A percentile compares a stretch with the other conserved stretches of the same genome.
These are phyloP conservation scores for Trichosanthes truncata DNA, from an alignment of 306 rosid genomes.

Conservation along the genomic window DNA sequence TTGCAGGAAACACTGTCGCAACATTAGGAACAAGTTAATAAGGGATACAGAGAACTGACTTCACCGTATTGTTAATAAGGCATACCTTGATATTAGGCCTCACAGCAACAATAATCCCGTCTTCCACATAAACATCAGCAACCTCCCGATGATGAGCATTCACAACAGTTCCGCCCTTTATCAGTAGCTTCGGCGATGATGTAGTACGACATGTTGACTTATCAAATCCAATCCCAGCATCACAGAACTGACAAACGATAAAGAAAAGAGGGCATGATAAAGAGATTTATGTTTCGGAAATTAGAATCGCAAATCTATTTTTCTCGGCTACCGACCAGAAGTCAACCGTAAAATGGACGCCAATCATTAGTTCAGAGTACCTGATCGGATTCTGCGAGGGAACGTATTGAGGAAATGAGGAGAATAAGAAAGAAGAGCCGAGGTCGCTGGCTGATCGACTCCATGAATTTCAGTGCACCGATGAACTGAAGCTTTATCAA, in stretches of 20 bases:
- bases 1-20: not conserved
- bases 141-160: constrained; percentile 67
- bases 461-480: constrained; percentile 8
- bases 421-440: not conserved
- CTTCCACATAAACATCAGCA: constrained; percentile 83
- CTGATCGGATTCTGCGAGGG: constrained; percentile 45
- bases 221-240: constrained; percentile 45
- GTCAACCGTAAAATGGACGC: not conserved
- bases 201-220: constrained; percentile 32
- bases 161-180: constrained; percentile 72
- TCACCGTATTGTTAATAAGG: not conserved
- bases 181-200: constrained; percentile 46
- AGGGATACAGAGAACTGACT: not conserved
- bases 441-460: not conserved
- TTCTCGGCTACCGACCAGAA: not conserved
- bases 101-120: constrained; percentile 62
- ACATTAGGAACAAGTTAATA: not conserved
- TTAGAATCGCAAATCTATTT: not conserved
- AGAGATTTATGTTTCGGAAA: not conserved
- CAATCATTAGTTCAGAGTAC: constrained; percentile 17
- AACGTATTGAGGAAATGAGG: constrained; percentile 15
- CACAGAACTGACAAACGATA: constrained; percentile 47
- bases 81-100: constrained; percentile 52
- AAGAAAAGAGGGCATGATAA: not conserved
- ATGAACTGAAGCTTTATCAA: not conserved